These are phyloP conservation scores for Fusarium sambucinum DNA, from an alignment of 2,329 filamentous ascomycete species.

Conservation along the genomic window DNA sequence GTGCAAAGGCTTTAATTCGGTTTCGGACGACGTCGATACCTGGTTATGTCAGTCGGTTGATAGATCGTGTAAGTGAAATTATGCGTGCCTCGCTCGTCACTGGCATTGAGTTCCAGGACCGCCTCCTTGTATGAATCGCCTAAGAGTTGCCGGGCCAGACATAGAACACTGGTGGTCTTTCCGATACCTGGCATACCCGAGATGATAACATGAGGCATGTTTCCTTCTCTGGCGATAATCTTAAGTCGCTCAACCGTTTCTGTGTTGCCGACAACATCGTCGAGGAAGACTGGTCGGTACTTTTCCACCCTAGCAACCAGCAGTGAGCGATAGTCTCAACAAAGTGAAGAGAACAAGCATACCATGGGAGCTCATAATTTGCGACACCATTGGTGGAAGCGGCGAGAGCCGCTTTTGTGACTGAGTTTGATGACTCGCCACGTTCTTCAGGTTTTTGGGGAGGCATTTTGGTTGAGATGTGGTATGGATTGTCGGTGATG, in stretches of 20 bases:
- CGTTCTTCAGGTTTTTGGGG: slow-evolving; percentile 62
- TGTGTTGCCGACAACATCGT: slow-evolving; percentile 97
- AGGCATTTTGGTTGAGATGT: slow-evolving; percentile 57
- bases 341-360: slow-evolving; percentile 41
- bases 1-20: slow-evolving; percentile 97
- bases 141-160: slow-evolving; percentile 89
- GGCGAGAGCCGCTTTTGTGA: slow-evolving; percentile 67
- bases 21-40: slow-evolving; percentile 98
- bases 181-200: slow-evolving; percentile 99
- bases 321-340: slow-evolving; percentile 34
- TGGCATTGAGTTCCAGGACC: slow-evolving; percentile 94
- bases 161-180: slow-evolving; percentile 96
- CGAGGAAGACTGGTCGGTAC: slow-evolving; percentile 92
- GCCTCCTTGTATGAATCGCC: slow-evolving; percentile 97
- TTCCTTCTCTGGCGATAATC: slow-evolving; percentile 97
- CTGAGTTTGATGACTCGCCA: slow-evolving; percentile 72
- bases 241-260: slow-evolving; percentile 98
- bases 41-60: slow-evolving; percentile 45
- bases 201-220: slow-evolving; percentile 99
- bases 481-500: slow-evolving; percentile 22
- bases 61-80: accelerated
- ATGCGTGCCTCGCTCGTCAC: slow-evolving; percentile 84
- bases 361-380: slow-evolving; percentile 86
- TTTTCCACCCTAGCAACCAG: slow-evolving; percentile 86
- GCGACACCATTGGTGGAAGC: slow-evolving; percentile 62